Evolutionary conservation across 1,284 basidiomycete genomes (phyloP).

Genomic region (Heterobasidion annosum): DNA sequence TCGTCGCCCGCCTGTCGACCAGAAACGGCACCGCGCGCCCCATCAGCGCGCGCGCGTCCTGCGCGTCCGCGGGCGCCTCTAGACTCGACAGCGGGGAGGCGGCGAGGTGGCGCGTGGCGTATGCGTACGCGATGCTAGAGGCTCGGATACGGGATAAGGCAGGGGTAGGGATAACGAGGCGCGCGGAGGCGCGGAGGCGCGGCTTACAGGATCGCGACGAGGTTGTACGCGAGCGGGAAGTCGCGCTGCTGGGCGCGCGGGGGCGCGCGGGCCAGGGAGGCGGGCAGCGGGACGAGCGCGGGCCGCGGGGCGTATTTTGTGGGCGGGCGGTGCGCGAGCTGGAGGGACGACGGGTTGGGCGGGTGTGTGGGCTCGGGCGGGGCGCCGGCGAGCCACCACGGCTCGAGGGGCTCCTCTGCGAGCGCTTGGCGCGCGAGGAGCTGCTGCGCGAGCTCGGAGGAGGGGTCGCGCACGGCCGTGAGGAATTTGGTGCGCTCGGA

Average conservation of each 20-base stretch:
- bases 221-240: slow-evolving; percentile 51
- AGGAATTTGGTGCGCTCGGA: slow-evolving; percentile 53
- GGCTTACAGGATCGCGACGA: slow-evolving; percentile 56
- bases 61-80: slow-evolving; percentile 20
- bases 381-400: slow-evolving; percentile 50
- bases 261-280: slow-evolving; percentile 22
- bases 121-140: slow-evolving; percentile 56
- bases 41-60: slow-evolving; percentile 35
- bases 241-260: slow-evolving; percentile 5
- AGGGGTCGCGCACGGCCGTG: slow-evolving; percentile 46
- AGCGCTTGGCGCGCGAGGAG: slow-evolving; percentile 53
- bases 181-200: not conserved
- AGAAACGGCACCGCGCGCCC: slow-evolving; percentile 54
- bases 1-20: slow-evolving; percentile 42
- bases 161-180: not conserved
- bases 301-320: slow-evolving; percentile 31
- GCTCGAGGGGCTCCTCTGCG: slow-evolving; percentile 32
- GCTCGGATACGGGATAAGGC: not conserved
- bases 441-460: slow-evolving; percentile 43
- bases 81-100: slow-evolving; percentile 40
- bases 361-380: slow-evolving; percentile 5
- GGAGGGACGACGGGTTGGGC: slow-evolving; percentile 2
- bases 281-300: slow-evolving; percentile 38
- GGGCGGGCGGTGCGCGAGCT: slow-evolving; percentile 7
- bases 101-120: slow-evolving; percentile 49